Base-by-base conservation (phyloP, 257 asterid genomes). In the Solanum medicagineum region DNA sequence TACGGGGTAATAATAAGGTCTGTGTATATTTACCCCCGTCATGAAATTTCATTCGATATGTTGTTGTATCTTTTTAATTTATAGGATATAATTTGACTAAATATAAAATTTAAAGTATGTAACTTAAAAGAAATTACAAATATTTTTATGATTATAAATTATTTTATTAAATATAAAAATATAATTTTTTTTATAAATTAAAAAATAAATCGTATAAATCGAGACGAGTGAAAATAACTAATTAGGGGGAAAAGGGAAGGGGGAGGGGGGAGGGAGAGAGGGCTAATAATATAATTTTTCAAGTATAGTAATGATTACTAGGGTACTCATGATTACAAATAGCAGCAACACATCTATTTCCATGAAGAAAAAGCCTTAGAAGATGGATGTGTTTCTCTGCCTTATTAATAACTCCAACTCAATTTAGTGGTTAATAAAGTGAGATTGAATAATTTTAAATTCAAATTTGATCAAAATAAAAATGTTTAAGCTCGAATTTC, bases 271-370 rank as follows among this genome's bases (percentile, higher is more conserved):
- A 1, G 85, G 1, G 65, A 20, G 84, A 26, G 85, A 57, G 40
- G 26, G 71, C n/a, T 74, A 86, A 81, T 85, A 81, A 45, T 73
- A 73, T 73, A 16, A 26, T 5, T 81, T 87, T 91, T 92, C 94
- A 88, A 90, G 91, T 81, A 74, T 68, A 86, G 94, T 77, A 88
- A 93, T 93, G 94, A 93, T 93, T 91, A 73, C 85, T 87, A 79
- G 75, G 86, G 86, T 69, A 56, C 89, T 88, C 89, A 90, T 93
- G 87, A 89, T 91, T 89, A 81, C 92, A n/a, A 66, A 87, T 84
- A 81, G 90, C 88, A 89, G 92, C 86, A 89, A 85, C 88, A 88
- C 89, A 89, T 90, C 89, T 87, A 91, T 83, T 69, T 91, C 85
- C 88, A 91, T 74, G 85, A 85, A 89, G 81, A 86, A 87, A 89